These are phyloP conservation scores for Trametes versicolor DNA, from an alignment of 1,284 basidiomycete species.

Conservation along the genomic window DNA sequence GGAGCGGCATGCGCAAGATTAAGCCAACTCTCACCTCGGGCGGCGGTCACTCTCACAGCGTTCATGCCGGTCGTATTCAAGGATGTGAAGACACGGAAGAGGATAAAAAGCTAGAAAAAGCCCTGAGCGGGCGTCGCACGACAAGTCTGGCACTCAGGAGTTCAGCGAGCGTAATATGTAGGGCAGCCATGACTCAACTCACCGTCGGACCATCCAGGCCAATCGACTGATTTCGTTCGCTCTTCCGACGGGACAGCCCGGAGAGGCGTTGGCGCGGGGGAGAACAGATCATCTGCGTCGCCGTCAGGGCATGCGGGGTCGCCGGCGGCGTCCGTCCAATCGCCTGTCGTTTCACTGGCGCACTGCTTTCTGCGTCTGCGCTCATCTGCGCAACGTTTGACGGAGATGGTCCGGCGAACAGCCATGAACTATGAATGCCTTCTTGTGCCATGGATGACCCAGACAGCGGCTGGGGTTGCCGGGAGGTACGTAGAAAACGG, in stretches of 20 bases:
- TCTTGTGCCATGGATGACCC: not conserved
- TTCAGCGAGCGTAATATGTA: slow-evolving; percentile 5
- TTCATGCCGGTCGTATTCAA: slow-evolving; percentile 22
- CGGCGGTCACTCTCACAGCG: slow-evolving; percentile 26
- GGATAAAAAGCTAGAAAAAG: not conserved
- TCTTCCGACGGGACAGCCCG: slow-evolving; percentile 15
- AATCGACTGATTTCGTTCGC: slow-evolving; percentile 23
- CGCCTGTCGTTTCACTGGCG: slow-evolving; percentile 1
- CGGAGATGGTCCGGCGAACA: not conserved
- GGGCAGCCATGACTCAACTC: slow-evolving; percentile 15
- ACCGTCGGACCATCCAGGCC: slow-evolving; percentile 13
- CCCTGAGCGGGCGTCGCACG: slow-evolving; percentile 2
- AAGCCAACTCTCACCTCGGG: slow-evolving; percentile 26
- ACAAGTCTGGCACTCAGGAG: not conserved
- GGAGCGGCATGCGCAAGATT: slow-evolving; percentile 10
- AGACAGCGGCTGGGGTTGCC: too few species aligned
- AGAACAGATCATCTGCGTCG: not conserved
- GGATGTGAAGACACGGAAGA: not conserved
- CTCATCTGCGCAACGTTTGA: not conserved
- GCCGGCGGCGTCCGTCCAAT: slow-evolving; percentile 1
- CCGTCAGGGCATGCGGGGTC: slow-evolving; percentile 3
- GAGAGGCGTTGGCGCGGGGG: slow-evolving; percentile 1
- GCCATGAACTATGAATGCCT: not conserved
- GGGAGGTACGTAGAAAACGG: too few species aligned
- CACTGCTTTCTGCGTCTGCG: not conserved